Evolutionary conservation across 257 asterid species (phyloP), one percentile per base, ranked within the genome.

Genomic region (Solanum chaucha): DNA sequence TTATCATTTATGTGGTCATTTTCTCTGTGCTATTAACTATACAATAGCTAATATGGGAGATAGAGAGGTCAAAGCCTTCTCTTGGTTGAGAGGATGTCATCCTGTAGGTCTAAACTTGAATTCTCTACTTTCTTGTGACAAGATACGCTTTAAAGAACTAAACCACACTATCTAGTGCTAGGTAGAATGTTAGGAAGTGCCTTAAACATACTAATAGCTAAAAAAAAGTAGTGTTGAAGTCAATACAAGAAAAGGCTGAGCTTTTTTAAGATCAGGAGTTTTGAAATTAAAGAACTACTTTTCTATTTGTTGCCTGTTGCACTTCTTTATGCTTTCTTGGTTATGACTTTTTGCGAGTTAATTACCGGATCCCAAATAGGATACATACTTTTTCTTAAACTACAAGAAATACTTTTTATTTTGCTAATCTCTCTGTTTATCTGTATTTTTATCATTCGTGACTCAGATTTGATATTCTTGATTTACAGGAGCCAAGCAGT

Each of bases 401-500:
- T 70, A 70, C 24, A 32, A 41, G 41, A 22, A 8, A 80, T 77
- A 41, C 59, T 7, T 36, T 78, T 70, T n/a, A 20, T 20, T 44
- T 28, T 44, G 24, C 4, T 32, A 24, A 35, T 22, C 59, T 13
- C 77, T 83, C 28, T 87, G 58, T 11, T 64, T 35, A 51, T 78
- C 65, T 44, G 38, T 35, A 34, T 38, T 26, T 38, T 34, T 24
- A 11, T 68, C 24, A 34, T 36, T 86, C 46, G 24, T 84, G 26
- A 34, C n/a, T 12, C 40, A 67, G 30, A 70, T 80, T 86, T 26
- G 10, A 28, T 48, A 48, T 48, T 46, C 41, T 48, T 28, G 41
- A 48, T 46, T 80, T 84, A 22, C 74, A 91, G 93, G 93, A 91
- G 89, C 93, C 93, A 68, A 88, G 92, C 90, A 91, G 93, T 84